phyloP scores from a whole-genome alignment of 176 grass and related monocot species.

The Carex kokanica region DNA sequence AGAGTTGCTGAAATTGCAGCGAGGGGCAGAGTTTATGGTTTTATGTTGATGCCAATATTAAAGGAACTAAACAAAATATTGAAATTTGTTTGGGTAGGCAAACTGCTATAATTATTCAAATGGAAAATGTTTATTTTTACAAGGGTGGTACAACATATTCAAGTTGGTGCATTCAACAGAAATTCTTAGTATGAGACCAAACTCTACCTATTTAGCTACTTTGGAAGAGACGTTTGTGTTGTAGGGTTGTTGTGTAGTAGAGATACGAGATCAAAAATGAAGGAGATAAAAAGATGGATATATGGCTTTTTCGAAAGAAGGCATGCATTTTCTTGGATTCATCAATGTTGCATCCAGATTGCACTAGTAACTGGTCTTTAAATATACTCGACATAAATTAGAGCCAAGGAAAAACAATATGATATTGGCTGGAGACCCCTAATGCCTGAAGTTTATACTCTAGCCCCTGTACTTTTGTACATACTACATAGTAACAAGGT shows the following conservation, averaged over 20 bases:
- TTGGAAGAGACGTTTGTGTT: background rate
- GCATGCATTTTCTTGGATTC: background rate
- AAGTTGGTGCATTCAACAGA: background rate
- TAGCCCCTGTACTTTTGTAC: constrained; percentile 10
- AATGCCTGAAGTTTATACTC: background rate
- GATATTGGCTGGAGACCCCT: background rate
- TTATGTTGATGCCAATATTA: background rate
- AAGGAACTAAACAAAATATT: background rate
- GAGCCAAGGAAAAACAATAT: background rate
- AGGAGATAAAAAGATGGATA: background rate
- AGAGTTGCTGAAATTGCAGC: background rate
- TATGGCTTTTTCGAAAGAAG: background rate
- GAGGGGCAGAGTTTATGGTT: background rate
- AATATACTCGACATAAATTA: background rate
- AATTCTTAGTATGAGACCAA: background rate
- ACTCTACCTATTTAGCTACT: background rate
- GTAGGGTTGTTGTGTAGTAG: background rate
- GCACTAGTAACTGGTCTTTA: background rate
- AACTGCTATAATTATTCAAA: background rate
- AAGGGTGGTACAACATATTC: background rate
- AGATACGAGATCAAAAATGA: background rate
- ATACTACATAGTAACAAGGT: background rate
- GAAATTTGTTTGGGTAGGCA: background rate
- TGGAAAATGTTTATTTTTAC: background rate
- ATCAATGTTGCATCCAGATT: background rate